Percentiles rank a stretch among this genome's conserved stretches.
Evolutionary conservation across 139 green algal species (phyloP).

Genomic region (Nannochloris sp.): DNA sequence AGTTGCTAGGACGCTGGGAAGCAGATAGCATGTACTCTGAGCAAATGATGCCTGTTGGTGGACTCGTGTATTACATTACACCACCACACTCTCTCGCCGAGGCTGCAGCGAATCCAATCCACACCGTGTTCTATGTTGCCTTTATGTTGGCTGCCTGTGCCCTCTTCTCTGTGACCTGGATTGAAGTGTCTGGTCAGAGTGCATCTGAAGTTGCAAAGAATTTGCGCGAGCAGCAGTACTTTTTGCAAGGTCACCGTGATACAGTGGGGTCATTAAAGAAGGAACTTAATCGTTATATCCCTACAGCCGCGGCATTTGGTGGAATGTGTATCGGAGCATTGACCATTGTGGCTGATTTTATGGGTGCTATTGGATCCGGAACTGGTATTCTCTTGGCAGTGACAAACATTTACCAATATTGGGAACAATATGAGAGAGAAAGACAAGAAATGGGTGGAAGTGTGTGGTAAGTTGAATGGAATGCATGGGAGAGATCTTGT

Average conservation of each 20-base stretch:
- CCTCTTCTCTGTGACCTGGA: slow-evolving; percentile 99
- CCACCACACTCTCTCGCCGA: slow-evolving; percentile 75
- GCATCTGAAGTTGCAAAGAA: slow-evolving; percentile 95
- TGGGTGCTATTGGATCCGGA: slow-evolving; percentile 72
- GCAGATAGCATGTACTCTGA: slow-evolving; percentile 55
- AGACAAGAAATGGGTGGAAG: slow-evolving; percentile 13
- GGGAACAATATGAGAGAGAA: slow-evolving; percentile 41
- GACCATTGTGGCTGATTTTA: slow-evolving; percentile 98
- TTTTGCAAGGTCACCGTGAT: slow-evolving; percentile 67
- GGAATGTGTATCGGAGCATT: slow-evolving; percentile 99
- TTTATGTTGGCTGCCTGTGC: slow-evolving; percentile 98
- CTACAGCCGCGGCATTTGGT: slow-evolving; percentile 90
- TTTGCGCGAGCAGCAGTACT: slow-evolving; percentile 95
- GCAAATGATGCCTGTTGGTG: slow-evolving; percentile 85
- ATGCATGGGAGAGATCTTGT: neutral
- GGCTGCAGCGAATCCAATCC: slow-evolving; percentile 85
- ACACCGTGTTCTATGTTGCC: slow-evolving; percentile 93
- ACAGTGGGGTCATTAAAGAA: slow-evolving; percentile 79
- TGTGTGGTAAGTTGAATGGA: slow-evolving; percentile 4
- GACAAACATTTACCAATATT: slow-evolving; percentile 92
- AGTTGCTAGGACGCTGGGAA: slow-evolving; percentile 76
- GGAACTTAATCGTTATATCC: slow-evolving; percentile 96
- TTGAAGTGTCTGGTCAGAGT: slow-evolving; percentile 94
- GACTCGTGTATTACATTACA: slow-evolving; percentile 98
- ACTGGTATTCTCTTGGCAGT: slow-evolving; percentile 97